A percentile compares a stretch with the other conserved stretches of the same genome.
These are phyloP conservation scores for Scedosporium dehoogii DNA, from an alignment of 2,329 filamentous ascomycete genomes.

Conservation along the genomic window DNA sequence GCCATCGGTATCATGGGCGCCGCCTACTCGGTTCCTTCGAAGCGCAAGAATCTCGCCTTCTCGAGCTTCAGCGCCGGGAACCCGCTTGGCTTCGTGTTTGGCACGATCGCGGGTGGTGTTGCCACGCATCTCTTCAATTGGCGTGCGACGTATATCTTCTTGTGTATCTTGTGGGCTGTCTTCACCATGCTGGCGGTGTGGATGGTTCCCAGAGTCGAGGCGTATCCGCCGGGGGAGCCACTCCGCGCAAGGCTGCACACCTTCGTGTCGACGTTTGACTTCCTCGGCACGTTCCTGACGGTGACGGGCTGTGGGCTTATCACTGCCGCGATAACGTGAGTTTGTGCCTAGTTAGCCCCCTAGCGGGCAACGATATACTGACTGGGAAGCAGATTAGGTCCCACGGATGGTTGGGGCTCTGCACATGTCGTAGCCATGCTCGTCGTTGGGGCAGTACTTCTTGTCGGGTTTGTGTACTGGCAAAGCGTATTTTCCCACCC, in stretches of 20 bases:
- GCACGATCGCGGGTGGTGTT: conserved; percentile 50
- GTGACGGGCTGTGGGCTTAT: conserved; percentile 57
- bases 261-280: conserved; percentile 48
- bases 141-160: conserved; percentile 51
- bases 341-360: conserved; percentile 11
- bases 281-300: conserved; percentile 49
- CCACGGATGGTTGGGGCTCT: conserved; percentile 51
- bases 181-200: conserved; percentile 48
- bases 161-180: conserved; percentile 53
- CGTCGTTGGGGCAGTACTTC: conserved; percentile 45
- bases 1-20: no score
- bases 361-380: conserved; percentile 19
- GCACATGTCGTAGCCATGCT: conserved; percentile 53
- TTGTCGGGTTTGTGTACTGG: conserved; percentile 22
- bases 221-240: conserved; percentile 15
- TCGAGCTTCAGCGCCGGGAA: no score
- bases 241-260: conserved; percentile 13
- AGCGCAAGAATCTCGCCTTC: no score
- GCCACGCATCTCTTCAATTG: conserved; percentile 52
- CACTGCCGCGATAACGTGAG: conserved; percentile 49
- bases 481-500: no score
- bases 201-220: conserved; percentile 48
- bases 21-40: no score
- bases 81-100: conserved; percentile 9
- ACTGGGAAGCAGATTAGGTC: conserved; percentile 32